Evolutionary conservation across 768 basidiomycete genomes (phyloP).

Genomic region (Lanmaoa pseudosensibilis): DNA sequence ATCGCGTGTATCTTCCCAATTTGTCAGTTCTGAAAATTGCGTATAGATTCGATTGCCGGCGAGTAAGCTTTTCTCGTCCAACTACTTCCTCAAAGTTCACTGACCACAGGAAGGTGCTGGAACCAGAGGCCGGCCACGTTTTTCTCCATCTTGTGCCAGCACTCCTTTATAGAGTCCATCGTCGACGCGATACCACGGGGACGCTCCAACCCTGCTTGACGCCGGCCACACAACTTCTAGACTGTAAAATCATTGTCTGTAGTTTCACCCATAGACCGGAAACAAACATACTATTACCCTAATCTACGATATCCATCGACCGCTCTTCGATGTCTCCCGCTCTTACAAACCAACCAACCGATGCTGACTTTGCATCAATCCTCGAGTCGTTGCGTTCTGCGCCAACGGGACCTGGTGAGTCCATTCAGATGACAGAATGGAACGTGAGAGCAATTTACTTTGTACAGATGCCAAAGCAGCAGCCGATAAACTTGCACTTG

Average conservation of each 20-base stretch:
- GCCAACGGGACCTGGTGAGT: conserved; percentile 60
- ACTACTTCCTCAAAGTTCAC: neutral
- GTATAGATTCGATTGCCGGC: too few species aligned
- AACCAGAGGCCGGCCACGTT: neutral
- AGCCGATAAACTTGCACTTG: conserved; percentile 75
- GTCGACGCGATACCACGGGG: conserved; percentile 10
- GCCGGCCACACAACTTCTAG: conserved; percentile 11
- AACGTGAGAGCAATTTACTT: conserved; percentile 4
- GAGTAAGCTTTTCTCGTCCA: neutral
- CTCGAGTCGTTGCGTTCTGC: conserved; percentile 52
- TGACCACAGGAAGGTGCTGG: neutral
- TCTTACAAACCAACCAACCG: conserved; percentile 44
- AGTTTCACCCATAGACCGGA: conserved; percentile 20
- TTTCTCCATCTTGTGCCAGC: neutral
- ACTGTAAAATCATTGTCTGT: conserved; percentile 7
- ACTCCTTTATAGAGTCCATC: neutral
- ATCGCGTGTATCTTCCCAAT: neutral
- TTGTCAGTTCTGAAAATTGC: conserved; percentile 6
- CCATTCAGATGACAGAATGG: neutral
- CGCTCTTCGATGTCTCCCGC: conserved; percentile 51
- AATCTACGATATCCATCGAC: conserved; percentile 26
- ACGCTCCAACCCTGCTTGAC: neutral
- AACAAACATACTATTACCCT: conserved; percentile 16
- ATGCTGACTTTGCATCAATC: conserved; percentile 43
- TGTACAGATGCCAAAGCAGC: conserved; percentile 79